phyloP scores from a whole-genome alignment of 371 early-diverging fungal species.

The Rhizomucor miehei region DNA sequence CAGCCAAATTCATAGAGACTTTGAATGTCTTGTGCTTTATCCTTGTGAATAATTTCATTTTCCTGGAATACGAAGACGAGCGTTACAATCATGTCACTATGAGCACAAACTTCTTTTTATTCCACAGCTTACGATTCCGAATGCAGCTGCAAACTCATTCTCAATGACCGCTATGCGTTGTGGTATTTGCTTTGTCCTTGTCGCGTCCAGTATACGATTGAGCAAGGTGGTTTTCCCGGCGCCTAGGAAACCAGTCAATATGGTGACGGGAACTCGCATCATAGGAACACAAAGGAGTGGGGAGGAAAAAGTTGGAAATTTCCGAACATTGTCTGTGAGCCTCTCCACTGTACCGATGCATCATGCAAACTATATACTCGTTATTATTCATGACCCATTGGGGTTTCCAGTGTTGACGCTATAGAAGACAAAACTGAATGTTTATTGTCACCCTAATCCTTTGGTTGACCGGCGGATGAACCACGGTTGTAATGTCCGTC shows the following conservation, averaged over 20 bases:
- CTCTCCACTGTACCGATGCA: no score
- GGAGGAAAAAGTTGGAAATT: no score
- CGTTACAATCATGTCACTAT: no score
- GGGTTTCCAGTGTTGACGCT: no score
- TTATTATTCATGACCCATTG: no score
- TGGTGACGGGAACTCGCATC: constrained; percentile 20
- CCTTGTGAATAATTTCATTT: constrained; percentile 30
- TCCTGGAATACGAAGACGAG: constrained; percentile 15
- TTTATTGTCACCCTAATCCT: no score
- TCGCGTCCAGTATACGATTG: constrained; percentile 27
- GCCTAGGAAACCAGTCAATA: constrained; percentile 31
- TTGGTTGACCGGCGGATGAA: no score
- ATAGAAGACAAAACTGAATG: no score
- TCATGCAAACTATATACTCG: no score
- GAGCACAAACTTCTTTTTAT: neutral
- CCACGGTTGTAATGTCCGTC: no score
- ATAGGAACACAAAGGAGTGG: no score
- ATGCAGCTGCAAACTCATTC: constrained; percentile 41
- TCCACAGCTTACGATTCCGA: constrained; percentile 25
- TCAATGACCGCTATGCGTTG: constrained; percentile 36
- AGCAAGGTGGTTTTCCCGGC: constrained; percentile 33
- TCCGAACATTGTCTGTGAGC: no score
- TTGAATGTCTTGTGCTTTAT: constrained; percentile 24
- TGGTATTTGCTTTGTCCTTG: constrained; percentile 13
- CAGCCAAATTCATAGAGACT: constrained; percentile 39